Evolutionary conservation across 2,329 filamentous ascomycete species (phyloP).

Genomic region (Trichoderma endophyticum): DNA sequence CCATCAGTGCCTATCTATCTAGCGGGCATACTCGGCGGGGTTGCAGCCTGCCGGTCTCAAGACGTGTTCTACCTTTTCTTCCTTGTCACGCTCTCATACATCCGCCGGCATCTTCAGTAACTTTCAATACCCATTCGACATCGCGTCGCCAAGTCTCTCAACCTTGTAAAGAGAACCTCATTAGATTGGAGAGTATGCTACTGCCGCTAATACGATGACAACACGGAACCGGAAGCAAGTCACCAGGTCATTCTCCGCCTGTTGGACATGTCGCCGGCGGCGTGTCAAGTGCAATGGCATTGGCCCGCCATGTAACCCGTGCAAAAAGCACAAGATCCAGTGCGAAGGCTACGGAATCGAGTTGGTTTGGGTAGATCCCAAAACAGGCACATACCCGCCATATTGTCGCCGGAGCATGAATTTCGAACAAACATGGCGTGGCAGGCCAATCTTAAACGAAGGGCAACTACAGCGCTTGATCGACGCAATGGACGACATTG

Average conservation of each 20-base stretch:
- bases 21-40: not conserved
- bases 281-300: slow-evolving; percentile 8
- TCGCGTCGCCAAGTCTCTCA: not conserved
- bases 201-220: not conserved
- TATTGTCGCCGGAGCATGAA: not conserved
- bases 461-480: not conserved
- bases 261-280: slow-evolving; percentile 6
- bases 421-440: slow-evolving; percentile 5
- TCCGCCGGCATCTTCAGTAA: not conserved
- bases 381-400: slow-evolving; percentile 1
- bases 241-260: slow-evolving; percentile 8
- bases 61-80: not conserved
- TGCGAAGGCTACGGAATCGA: slow-evolving; percentile 6
- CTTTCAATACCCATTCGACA: not conserved
- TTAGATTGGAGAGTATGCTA: not conserved
- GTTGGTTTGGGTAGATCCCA: slow-evolving; percentile 8
- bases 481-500: not conserved
- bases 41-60: not conserved
- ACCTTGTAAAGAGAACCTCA: not conserved
- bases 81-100: not conserved
- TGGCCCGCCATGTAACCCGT: not conserved
- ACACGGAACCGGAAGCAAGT: slow-evolving; percentile 4
- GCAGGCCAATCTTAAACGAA: not conserved
- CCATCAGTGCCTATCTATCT: not conserved
- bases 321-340: not conserved